Percentiles rank a stretch among this genome's conserved stretches.
These are phyloP conservation scores for Penicilliopsis zonata DNA, from an alignment of 495 filamentous ascomycete species.

Conservation along the genomic window DNA sequence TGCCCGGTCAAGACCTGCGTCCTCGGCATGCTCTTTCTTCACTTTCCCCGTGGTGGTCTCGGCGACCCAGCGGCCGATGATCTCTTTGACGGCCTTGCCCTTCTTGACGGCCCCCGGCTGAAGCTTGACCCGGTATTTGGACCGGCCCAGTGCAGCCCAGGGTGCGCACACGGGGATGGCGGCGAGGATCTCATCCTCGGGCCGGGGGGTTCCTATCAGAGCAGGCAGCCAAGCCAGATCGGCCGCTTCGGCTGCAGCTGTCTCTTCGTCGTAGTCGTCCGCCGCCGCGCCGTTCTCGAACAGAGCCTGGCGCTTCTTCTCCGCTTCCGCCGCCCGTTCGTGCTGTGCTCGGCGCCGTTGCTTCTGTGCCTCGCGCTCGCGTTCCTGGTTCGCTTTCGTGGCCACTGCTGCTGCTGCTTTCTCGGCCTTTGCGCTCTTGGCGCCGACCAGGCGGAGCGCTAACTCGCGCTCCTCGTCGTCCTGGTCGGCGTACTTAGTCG, in stretches of 20 bases:
- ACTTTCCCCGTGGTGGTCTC: slow-evolving; percentile 38
- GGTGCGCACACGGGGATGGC: slow-evolving; percentile 86
- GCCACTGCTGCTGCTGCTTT: slow-evolving; percentile 37
- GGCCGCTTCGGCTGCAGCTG: slow-evolving; percentile 27
- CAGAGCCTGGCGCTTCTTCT: slow-evolving; percentile 43
- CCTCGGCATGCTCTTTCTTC: slow-evolving; percentile 36
- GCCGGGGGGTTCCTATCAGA: slow-evolving; percentile 63
- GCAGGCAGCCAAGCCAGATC: slow-evolving; percentile 52
- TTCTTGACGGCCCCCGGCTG: slow-evolving; percentile 88
- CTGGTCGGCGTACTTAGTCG: slow-evolving; percentile 85
- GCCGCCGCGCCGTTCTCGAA: slow-evolving; percentile 43
- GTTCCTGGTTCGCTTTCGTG: slow-evolving; percentile 40
- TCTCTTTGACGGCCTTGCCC: slow-evolving; percentile 87
- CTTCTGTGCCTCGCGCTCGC: slow-evolving; percentile 51
- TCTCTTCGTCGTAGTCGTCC: slow-evolving; percentile 47
- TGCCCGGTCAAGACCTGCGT: slow-evolving; percentile 40
- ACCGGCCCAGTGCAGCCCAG: slow-evolving; percentile 63
- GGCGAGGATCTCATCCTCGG: slow-evolving; percentile 80
- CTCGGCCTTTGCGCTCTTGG: slow-evolving; percentile 42
- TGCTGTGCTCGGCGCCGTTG: slow-evolving; percentile 71
- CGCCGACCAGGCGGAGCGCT: slow-evolving; percentile 72
- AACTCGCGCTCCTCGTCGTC: slow-evolving; percentile 83
- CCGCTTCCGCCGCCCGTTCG: slow-evolving; percentile 51
- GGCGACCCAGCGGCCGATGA: slow-evolving; percentile 58
- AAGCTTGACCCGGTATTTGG: slow-evolving; percentile 85